Evolutionary conservation across 2,329 filamentous ascomycete species (phyloP).

Genomic region (Beauveria sp.): DNA sequence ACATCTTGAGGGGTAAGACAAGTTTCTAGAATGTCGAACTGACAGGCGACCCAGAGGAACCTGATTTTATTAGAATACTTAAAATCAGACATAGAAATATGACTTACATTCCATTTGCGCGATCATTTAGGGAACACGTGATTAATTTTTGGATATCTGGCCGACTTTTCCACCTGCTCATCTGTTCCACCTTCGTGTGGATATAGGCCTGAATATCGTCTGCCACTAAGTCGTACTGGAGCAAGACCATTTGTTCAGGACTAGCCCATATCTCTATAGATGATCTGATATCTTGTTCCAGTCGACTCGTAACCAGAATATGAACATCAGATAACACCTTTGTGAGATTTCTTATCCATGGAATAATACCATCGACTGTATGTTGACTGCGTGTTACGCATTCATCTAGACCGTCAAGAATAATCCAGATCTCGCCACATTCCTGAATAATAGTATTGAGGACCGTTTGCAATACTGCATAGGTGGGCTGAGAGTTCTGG

Average conservation of each 20-base stretch:
- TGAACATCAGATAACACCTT: neutral
- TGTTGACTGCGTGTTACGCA: neutral
- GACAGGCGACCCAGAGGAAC: constrained; percentile 6
- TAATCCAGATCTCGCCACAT: neutral
- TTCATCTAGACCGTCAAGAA: constrained; percentile 4
- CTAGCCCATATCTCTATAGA: neutral
- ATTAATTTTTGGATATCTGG: neutral
- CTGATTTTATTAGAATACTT: neutral
- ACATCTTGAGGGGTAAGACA: neutral
- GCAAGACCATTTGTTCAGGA: neutral
- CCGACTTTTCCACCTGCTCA: neutral
- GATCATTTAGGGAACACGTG: too few species aligned
- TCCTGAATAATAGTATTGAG: neutral
- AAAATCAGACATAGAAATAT: too few species aligned
- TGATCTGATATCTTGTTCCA: constrained; percentile 4
- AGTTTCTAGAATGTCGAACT: constrained; percentile 5
- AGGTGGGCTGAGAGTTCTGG: too few species aligned
- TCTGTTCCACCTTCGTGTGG: neutral
- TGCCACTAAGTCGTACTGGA: neutral
- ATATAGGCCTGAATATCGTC: neutral
- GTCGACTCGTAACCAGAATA: constrained; percentile 4
- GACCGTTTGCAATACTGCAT: neutral
- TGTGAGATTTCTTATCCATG: neutral
- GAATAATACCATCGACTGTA: neutral
- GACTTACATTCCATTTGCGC: neutral